A percentile compares a stretch with the other conserved stretches of the same genome.
These are phyloP conservation scores for Termitomyces eurrhizus DNA, from an alignment of 768 basidiomycete genomes.

Conservation along the genomic window DNA sequence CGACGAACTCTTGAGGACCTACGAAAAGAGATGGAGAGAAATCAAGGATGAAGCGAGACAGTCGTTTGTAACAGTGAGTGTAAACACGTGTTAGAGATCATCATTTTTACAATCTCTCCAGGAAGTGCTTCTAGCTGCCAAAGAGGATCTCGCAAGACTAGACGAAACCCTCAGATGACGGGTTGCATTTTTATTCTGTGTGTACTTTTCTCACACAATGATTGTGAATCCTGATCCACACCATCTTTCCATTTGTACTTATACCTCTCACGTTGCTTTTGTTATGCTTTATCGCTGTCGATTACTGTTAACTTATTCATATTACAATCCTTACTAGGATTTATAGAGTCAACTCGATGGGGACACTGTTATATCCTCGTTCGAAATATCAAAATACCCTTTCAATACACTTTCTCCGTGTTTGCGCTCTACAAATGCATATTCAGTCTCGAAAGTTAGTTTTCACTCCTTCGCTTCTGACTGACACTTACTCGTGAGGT, in stretches of 20 bases:
- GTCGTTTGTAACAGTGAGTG: conserved; percentile 53
- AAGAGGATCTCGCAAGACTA: conserved; percentile 49
- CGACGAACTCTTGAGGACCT: conserved; percentile 49
- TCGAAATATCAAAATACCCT: conserved; percentile 20
- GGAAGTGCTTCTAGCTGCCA: conserved; percentile 49
- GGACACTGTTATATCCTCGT: conserved; percentile 10
- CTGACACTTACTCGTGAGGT: neutral
- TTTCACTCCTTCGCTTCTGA: neutral
- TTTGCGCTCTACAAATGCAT: neutral
- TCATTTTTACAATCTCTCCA: conserved; percentile 16
- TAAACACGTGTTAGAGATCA: neutral
- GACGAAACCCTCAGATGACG: conserved; percentile 25
- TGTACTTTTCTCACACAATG: neutral
- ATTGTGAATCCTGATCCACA: conserved; percentile 4
- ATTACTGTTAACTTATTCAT: conserved; percentile 8
- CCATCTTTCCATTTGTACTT: conserved; percentile 1
- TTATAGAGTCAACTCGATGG: neutral
- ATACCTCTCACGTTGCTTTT: neutral
- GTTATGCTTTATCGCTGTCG: neutral
- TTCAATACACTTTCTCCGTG: conserved; percentile 27
- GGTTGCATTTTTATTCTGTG: conserved; percentile 1
- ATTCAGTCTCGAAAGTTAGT: neutral
- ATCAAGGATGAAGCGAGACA: conserved; percentile 66
- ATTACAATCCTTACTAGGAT: conserved; percentile 4
- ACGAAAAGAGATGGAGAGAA: conserved; percentile 68